A percentile compares a stretch with the other conserved stretches of the same genome.
These are phyloP conservation scores for Arxiozyma heterogenica DNA, from an alignment of 1,139 yeast genomes.

Conservation along the genomic window DNA sequence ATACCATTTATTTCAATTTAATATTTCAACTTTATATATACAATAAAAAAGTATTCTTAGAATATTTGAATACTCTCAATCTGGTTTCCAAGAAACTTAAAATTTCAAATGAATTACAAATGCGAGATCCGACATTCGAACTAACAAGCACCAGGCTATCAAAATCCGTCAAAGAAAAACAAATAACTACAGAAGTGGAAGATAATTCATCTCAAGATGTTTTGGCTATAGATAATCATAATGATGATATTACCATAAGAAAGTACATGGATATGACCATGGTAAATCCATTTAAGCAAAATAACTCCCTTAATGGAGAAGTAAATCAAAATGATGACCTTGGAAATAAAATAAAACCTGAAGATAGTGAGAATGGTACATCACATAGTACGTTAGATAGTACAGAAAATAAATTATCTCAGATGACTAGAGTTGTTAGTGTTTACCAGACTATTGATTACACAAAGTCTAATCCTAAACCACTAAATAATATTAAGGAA, in stretches of 20 bases:
- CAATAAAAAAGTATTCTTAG: conserved; percentile 12
- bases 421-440: conserved; percentile 35
- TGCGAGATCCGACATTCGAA: conserved; percentile 16
- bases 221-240: conserved; percentile 11
- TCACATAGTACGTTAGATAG: conserved; percentile 3
- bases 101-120: conserved; percentile 23
- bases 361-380: conserved; percentile 3
- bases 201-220: conserved; percentile 12
- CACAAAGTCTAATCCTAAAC: conserved; percentile 1
- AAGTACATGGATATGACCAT: conserved; percentile 33
- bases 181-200: neutral
- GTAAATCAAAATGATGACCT: conserved; percentile 14
- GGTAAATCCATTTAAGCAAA: conserved; percentile 33
- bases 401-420: conserved; percentile 22
- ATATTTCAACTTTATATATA: conserved; percentile 13
- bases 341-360: neutral
- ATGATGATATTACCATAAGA: conserved; percentile 13
- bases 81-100: conserved; percentile 23
- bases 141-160: conserved; percentile 8
- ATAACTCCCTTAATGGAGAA: conserved; percentile 14
- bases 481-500: conserved; percentile 10
- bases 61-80: conserved; percentile 11
- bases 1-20: conserved; percentile 17
- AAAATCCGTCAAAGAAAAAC: neutral
- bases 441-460: conserved; percentile 23